Base-by-base conservation (phyloP, 306 rosid genomes). In the Cucumis hystrix region DNA sequence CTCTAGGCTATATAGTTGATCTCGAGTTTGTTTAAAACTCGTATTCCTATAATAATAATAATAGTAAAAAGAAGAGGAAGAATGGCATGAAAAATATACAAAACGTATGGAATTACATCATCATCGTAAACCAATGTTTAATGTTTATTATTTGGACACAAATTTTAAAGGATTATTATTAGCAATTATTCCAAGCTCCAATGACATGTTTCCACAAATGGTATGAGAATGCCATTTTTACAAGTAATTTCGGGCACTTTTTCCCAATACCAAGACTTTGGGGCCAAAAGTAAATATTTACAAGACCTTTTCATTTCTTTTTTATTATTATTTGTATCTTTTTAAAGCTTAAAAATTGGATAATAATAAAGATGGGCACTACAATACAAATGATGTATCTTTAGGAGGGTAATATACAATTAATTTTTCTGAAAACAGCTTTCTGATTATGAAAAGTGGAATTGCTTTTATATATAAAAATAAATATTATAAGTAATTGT, bases 381-480 rank as follows among this genome's bases (percentile, higher is more conserved):
- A 14, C 25, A 67, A 30, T 21, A 83, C 79, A 87, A 85, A 85
- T 81, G 71, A 68, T 58, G 78, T 83, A 87, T 83, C 84, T 82
- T 86, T 68, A 72, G 80, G 78, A 78, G 78, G 78, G 11, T 16
- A 83, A 84, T 80, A 77, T 72, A 51, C 77, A 85, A 83, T 86
- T 70, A 57, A 61, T 49, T 72, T 49, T 51, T 16, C 21, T 71
- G 6, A 75, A 67, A 7, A 62, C 10, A 41, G 13, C 79, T 82
- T 81, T 77, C 57, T 80, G 79, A 70, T 20, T 60, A 58, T 51
- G 45, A 60, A 88, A 87, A 87, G 90, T 80, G 35, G 30, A 62
- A 70, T 39, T 14, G 58, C 88, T 82, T 87, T 61, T 21, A 10
- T 17, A 28, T 35, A 6, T 35, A 23, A 23, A 23, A 23, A 23